Evolutionary conservation across 2,329 filamentous ascomycete genomes (phyloP), one percentile per base, ranked within the genome.

Genomic region (Penicillium expansum): DNA sequence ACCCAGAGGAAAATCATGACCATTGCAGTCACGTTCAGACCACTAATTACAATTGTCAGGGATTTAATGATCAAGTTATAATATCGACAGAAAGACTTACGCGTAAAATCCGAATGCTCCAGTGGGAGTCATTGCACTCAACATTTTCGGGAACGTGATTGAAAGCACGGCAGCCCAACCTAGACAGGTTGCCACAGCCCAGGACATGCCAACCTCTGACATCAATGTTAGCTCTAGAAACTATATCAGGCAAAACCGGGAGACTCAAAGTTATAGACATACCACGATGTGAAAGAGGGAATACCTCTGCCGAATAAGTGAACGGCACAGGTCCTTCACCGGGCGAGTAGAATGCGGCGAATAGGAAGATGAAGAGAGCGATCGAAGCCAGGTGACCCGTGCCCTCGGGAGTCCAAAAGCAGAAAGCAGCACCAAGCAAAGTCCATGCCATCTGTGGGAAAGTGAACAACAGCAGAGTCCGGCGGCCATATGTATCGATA

Each of bases 391-490:
- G 75, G 55, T 82, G 79, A 0, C 78, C 76, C 0, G 66, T 77
- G 22, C 67, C 74, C 0, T 71, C 61, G 0, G 74, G 74, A 20
- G 86, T 79, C 38, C 82, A 77, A 50, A 83, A 84, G 63, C 80
- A 83, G 45, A 87, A 78, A 5, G 83, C 85, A n/a, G 83, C 84
- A 0, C 83, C 82, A 1, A 88, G 77, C n/a, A 88, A 72, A 5
- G 84, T 85, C 84, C 85, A 86, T 13, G 82, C 82, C 85, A 88
- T 88, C 57, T 87, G 79, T 0, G 85, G 85, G 67, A 88, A 87
- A 3, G 86, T 88, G 70, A 88, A 87, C 0, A 87, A 74, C 2
- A 87, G 77, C 13, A 88, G 76, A 16, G 82, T 75, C 33, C 86
- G 80, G 33, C 86, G 82, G n/a, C 85, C 86, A 60, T 82, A 87